A percentile compares a stretch with the other conserved stretches of the same genome.
phyloP scores from a whole-genome alignment of 2,329 filamentous ascomycete genomes.

The Ascochyta clinopodiicola region DNA sequence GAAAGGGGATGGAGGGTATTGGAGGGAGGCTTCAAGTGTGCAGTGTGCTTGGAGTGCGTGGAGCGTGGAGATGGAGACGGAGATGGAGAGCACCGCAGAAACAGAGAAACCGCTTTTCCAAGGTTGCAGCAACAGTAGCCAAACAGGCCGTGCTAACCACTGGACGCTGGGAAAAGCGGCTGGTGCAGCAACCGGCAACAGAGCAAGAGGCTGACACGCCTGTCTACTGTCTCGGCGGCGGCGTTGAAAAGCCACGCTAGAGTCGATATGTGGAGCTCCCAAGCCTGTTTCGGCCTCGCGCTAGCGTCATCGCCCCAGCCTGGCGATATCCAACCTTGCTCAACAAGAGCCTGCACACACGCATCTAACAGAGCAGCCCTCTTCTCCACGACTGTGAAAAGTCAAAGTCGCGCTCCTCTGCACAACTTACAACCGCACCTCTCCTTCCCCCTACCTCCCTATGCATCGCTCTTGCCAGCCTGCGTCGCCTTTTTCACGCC shows the following conservation, averaged over 20 bases:
- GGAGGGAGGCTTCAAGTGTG: not conserved
- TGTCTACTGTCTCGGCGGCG: conserved; percentile 3
- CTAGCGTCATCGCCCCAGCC: conserved; percentile 12
- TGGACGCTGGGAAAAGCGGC: not conserved
- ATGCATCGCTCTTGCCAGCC: not conserved
- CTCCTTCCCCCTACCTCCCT: not conserved
- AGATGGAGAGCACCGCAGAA: conserved; percentile 1
- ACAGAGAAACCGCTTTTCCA: conserved; percentile 9
- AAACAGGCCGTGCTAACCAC: not conserved
- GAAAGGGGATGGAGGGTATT: not conserved
- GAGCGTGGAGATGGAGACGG: not conserved
- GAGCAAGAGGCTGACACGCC: conserved; percentile 2
- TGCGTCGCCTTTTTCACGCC: conserved; percentile 1
- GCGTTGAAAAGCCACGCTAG: not conserved
- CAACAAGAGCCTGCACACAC: not conserved
- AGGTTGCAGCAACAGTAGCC: conserved; percentile 7
- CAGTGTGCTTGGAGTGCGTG: not conserved
- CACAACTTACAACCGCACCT: not conserved
- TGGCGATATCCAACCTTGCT: not conserved
- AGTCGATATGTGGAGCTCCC: not conserved
- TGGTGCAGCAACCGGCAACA: not conserved
- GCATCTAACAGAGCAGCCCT: not conserved
- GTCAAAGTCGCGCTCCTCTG: not conserved
- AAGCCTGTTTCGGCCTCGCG: not conserved
- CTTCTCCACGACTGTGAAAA: not conserved